Conservation (phyloP, 306 rosid species). For the Ceratonia siliqua region DNA sequence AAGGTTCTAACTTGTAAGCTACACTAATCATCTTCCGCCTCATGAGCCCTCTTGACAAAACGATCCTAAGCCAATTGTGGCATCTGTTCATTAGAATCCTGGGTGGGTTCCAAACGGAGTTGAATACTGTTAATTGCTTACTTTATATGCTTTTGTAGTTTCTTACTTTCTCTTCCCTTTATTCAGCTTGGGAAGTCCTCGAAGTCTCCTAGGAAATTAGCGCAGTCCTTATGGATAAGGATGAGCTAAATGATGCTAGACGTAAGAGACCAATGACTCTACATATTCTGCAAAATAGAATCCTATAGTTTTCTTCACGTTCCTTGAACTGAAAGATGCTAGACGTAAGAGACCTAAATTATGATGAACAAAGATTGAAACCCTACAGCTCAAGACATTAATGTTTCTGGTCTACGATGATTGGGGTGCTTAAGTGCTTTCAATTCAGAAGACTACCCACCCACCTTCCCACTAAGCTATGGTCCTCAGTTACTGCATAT, state of each 20-base stretch:
- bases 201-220: constrained; percentile 8
- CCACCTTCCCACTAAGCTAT: constrained; percentile 7
- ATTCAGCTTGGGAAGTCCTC: not conserved
- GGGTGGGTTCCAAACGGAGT: not conserved
- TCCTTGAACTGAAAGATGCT: constrained; percentile 30
- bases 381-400: constrained; percentile 29
- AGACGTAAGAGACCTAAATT: not conserved
- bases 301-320: not conserved
- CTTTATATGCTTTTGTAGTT: not conserved
- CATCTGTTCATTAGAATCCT: constrained; percentile 7
- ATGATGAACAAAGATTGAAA: constrained; percentile 22
- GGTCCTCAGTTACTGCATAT: constrained; percentile 35
- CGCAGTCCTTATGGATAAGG: not conserved
- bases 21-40: not conserved
- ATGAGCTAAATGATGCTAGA: constrained; percentile 4
- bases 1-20: not conserved
- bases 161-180: not conserved
- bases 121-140: not conserved
- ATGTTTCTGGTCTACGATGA: not conserved
- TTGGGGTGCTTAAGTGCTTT: constrained; percentile 24
- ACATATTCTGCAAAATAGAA: not conserved
- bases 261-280: constrained; percentile 19
- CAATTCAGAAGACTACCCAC: constrained; percentile 22
- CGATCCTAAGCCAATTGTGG: not conserved
- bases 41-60: not conserved